Base-by-base conservation (phyloP, 1,284 basidiomycete genomes). In the Tilletia horrida region DNA sequence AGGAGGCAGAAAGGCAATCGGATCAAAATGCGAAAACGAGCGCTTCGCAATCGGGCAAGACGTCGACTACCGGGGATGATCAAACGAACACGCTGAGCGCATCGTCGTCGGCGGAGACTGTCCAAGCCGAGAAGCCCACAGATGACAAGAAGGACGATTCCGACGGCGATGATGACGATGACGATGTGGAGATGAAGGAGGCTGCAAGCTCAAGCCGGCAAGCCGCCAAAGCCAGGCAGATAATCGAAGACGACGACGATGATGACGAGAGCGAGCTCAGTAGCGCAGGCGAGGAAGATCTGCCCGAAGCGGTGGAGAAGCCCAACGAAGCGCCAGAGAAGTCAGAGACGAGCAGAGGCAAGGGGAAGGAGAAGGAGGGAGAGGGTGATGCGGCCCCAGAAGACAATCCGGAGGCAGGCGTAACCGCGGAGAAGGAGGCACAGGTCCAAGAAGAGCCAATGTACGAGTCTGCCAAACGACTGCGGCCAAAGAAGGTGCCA, bases 221-320 rank as follows among this genome's bases (percentile, higher is more conserved):
- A 23, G 18, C 18, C 6, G 45, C 45, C 4, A 64, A 16, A 8
- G 45, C 48, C 25, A 50, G 11, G 13, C 45, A 47, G 25, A 29
- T 16, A 1, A 61, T 25, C 4, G 16, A 27, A 2, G 65, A 45
- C 1, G 43, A 67, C 14, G 68, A 35, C n/a, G 57, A 65, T 11
- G 64, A 70, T 8, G 65, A 43, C 23, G 73, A 75, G 47, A 29
- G 65, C 18, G 67, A 71, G 14, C 65, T 57, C 29, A 43, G 21
- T 47, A 44, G 35, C 25, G 45, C 45, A 23, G 45, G 16, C 4
- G 35, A 40, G 11, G 35, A 40, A 40, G 35, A 40, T 40, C 35
- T 40, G 35, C 35, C 35, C 35, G 52, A 31, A 57, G 52, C 52
- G n/a, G 35, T 29, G 35, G n/a, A 13, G n/a, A 57, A 40, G 35